These are phyloP conservation scores for Hypoxylon rubiginosum DNA, from an alignment of 2,329 filamentous ascomycete species.

Conservation along the genomic window DNA sequence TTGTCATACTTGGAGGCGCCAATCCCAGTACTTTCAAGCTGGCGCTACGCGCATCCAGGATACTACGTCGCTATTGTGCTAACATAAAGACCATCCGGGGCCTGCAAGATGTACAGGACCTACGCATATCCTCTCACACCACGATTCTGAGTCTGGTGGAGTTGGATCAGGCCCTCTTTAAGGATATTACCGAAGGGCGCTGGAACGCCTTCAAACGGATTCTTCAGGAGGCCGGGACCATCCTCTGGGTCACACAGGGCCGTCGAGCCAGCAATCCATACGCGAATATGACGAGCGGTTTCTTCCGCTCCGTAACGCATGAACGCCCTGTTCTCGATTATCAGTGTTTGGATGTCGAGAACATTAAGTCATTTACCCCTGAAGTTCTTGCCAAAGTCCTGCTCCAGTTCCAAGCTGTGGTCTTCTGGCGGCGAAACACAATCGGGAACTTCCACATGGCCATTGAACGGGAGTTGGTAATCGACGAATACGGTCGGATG, in stretches of 20 bases:
- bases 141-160: slow-evolving; percentile 17
- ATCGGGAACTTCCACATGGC: neutral
- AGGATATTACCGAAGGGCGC: neutral
- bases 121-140: too few species aligned
- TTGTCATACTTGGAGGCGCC: neutral
- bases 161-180: slow-evolving; percentile 12
- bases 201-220: slow-evolving; percentile 12
- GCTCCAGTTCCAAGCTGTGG: slow-evolving; percentile 6
- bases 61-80: neutral
- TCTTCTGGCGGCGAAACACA: neutral
- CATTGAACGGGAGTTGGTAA: slow-evolving; percentile 12
- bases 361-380: too few species aligned
- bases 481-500: neutral
- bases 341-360: slow-evolving; percentile 19
- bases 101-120: too few species aligned
- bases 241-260: slow-evolving; percentile 30
- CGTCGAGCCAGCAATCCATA: slow-evolving; percentile 16
- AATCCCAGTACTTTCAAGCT: too few species aligned
- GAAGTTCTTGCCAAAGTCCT: slow-evolving; percentile 15
- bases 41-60: too few species aligned
- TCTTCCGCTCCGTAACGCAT: neutral
- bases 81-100: neutral
- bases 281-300: slow-evolving; percentile 29
- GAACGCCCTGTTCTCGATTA: slow-evolving; percentile 12
- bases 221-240: neutral